A percentile compares a stretch with the other conserved stretches of the same genome.
These are phyloP conservation scores for Mycogone perniciosa DNA, from an alignment of 2,329 filamentous ascomycete species.

Conservation along the genomic window DNA sequence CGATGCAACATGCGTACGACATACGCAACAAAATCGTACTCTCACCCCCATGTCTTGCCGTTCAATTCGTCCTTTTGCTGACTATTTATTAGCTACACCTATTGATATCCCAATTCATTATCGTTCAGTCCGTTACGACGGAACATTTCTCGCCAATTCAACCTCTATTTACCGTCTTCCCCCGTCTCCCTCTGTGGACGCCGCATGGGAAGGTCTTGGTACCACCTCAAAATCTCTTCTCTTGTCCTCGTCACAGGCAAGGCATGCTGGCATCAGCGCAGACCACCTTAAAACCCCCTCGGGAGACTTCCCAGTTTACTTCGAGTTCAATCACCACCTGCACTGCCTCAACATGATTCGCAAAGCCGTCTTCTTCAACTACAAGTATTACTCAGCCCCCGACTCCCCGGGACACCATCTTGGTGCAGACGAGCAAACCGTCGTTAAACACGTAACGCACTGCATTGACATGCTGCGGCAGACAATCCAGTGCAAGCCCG, in stretches of 20 bases:
- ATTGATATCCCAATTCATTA: slow-evolving; percentile 8
- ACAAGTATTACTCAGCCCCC: slow-evolving; percentile 3
- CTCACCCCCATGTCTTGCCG: background rate
- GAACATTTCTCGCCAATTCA: slow-evolving; percentile 6
- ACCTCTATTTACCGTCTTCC: slow-evolving; percentile 1
- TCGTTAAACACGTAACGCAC: slow-evolving; percentile 3
- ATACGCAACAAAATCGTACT: slow-evolving; percentile 6
- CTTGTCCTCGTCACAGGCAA: background rate
- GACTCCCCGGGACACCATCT: slow-evolving; percentile 1
- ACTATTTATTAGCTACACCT: background rate
- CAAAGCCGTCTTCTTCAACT: slow-evolving; percentile 5
- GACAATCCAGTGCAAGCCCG: slow-evolving; percentile 5
- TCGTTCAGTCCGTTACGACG: slow-evolving; percentile 2
- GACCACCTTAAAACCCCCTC: slow-evolving; percentile 5
- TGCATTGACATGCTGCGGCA: slow-evolving; percentile 8
- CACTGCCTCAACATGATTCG: slow-evolving; percentile 8
- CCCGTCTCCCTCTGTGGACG: slow-evolving; percentile 1
- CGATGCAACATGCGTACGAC: slow-evolving; percentile 1
- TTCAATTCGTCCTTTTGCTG: background rate
- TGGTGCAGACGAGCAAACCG: slow-evolving; percentile 1
- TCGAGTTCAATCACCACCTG: slow-evolving; percentile 9
- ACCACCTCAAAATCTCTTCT: slow-evolving; percentile 3
- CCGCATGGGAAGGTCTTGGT: slow-evolving; percentile 8
- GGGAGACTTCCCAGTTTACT: slow-evolving; percentile 1
- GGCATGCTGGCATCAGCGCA: background rate